Evolutionary conservation across 2,329 filamentous ascomycete species (phyloP), one percentile per base, ranked within the genome.

Genomic region (Stenocarpella maydis): DNA sequence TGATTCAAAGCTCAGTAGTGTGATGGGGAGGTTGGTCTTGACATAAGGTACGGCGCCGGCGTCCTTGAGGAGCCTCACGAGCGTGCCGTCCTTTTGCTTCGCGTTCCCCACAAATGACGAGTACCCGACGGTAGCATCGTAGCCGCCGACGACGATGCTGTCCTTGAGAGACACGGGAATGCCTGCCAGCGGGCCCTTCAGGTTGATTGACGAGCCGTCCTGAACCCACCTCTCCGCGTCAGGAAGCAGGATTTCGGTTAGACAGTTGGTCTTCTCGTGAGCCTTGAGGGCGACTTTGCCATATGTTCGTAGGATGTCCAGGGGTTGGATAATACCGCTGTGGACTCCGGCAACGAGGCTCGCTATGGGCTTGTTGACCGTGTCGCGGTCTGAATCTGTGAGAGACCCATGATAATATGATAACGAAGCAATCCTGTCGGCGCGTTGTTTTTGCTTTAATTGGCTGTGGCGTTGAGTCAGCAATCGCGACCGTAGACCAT

Each of bases 1-100:
- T 19, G 92, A 94, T 79, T 97, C 94, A 75, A 97, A 97, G 69
- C 91, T 94, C 49, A 97, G 85, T 1, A 97, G 86, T 0, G 94
- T 97, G 68, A 95, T 92, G 6, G 95, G 95, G 2, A 97, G 79
- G 72, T 96, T 96, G 0, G 95, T 98, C 84, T 98, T 98, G 72
- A 95, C 93, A 77, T 97, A 97, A 0, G 95, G 95, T 2, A 98
- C 86, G 0, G 95, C 94, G 26, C 95, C 92, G 2, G 94, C 93
- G 77, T 96, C 92, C 77, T 97, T 97, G 64, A 98, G 84, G 50
- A 98, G 80, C 68, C 86, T 87, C 26, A 93, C 90, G 75, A 94
- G 88, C 2, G 88, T 83, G 0, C 94, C 94, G 81, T 98, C 94
- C 34, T 87, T 80, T 0, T 78, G 68, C 45, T 85, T 82, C 17